These are phyloP conservation scores for Dactylellina parvicollis DNA, from an alignment of 2,329 filamentous ascomycete genomes.

Conservation along the genomic window DNA sequence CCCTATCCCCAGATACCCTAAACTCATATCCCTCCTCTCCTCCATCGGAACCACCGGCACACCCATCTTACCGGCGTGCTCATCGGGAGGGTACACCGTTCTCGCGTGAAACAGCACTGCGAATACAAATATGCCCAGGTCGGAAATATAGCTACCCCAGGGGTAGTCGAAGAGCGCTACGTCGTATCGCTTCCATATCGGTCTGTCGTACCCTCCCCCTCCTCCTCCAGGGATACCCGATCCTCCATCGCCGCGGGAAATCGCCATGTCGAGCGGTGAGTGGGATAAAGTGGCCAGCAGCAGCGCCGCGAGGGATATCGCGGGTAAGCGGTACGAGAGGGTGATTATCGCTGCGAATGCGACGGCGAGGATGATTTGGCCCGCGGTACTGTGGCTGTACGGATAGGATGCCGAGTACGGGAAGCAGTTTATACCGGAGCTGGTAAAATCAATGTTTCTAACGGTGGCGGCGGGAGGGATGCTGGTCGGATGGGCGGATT, in stretches of 20 bases:
- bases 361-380: conserved; percentile 6
- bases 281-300: conserved; percentile 20
- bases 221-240: neutral
- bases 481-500: conserved; percentile 1
- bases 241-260: neutral
- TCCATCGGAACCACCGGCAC: neutral
- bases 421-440: conserved; percentile 16
- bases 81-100: conserved; percentile 38
- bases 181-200: conserved; percentile 25
- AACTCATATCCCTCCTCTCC: conserved; percentile 16
- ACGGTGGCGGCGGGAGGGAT: neutral
- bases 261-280: conserved; percentile 14
- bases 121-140: conserved; percentile 36
- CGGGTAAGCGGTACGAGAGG: neutral
- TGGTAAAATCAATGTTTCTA: neutral
- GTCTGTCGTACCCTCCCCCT: neutral
- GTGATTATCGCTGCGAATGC: conserved; percentile 11
- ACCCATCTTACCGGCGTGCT: conserved; percentile 8
- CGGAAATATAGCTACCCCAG: conserved; percentile 24
- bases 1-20: conserved; percentile 14
- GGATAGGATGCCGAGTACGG: conserved; percentile 10
- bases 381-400: conserved; percentile 21
- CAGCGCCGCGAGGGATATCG: conserved; percentile 2
- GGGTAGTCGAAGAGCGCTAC: conserved; percentile 30
- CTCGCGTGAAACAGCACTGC: conserved; percentile 31